These are phyloP conservation scores for Fraxinus americana DNA, from an alignment of 257 asterid species.

Conservation along the genomic window DNA sequence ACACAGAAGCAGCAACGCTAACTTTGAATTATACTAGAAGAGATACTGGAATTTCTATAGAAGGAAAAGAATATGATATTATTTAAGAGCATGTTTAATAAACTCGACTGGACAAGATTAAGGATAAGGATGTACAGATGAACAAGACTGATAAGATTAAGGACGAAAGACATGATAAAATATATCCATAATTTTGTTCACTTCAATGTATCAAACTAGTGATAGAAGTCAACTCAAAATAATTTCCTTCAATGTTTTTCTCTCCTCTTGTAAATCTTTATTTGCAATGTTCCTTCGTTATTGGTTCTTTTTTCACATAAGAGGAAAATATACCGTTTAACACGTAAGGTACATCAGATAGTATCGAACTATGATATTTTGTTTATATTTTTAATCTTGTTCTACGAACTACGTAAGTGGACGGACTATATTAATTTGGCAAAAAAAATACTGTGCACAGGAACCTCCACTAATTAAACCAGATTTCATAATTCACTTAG, in stretches of 20 bases:
- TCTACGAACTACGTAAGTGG: not conserved
- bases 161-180: not conserved
- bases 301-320: not conserved
- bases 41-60: not conserved
- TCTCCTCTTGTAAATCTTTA: not conserved
- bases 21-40: too few relatives aligned
- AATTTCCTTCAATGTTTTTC: too few relatives aligned
- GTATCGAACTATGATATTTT: not conserved
- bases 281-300: not conserved
- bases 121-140: not conserved
- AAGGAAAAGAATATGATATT: not conserved
- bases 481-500: not conserved
- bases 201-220: not conserved
- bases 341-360: not conserved
- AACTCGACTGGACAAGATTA: not conserved
- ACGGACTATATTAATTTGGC: too few relatives aligned
- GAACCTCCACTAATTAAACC: not conserved
- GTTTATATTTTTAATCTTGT: too few relatives aligned
- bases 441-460: not conserved
- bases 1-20: too few relatives aligned
- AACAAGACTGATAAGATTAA: not conserved
- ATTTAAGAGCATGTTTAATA: not conserved
- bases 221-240: not conserved
- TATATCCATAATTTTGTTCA: not conserved
- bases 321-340: not conserved